These are phyloP conservation scores for Saxophila tyrrhenica DNA, from an alignment of 495 filamentous ascomycete genomes.

Conservation along the genomic window DNA sequence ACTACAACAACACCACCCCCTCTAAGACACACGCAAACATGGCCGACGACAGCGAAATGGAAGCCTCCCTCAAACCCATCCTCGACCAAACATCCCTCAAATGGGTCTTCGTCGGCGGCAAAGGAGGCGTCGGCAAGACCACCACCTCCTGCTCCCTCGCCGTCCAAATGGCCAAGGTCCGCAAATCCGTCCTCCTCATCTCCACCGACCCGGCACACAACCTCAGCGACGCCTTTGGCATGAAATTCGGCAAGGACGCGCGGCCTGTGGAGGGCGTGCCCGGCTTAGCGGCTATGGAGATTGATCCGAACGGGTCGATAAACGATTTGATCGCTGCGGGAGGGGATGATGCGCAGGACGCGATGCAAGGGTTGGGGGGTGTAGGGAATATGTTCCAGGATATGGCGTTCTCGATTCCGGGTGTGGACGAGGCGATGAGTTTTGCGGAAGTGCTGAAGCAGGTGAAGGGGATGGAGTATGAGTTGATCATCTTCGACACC, in stretches of 20 bases:
- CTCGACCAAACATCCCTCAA: slow-evolving; percentile 87
- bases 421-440: slow-evolving; percentile 98
- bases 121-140: slow-evolving; percentile 98
- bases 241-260: slow-evolving; percentile 99
- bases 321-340: slow-evolving; percentile 82
- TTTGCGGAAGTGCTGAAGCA: slow-evolving; percentile 98
- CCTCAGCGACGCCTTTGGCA: slow-evolving; percentile 91
- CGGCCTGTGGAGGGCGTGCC: slow-evolving; percentile 81
- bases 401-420: slow-evolving; percentile 70
- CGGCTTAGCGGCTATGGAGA: slow-evolving; percentile 98
- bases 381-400: slow-evolving; percentile 69
- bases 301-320: slow-evolving; percentile 96
- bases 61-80: slow-evolving; percentile 88
- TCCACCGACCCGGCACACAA: slow-evolving; percentile 99
- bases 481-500: slow-evolving; percentile 97
- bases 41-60: slow-evolving; percentile 41
- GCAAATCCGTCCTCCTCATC: slow-evolving; percentile 91
- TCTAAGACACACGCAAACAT: slow-evolving; percentile 2
- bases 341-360: slow-evolving; percentile 60
- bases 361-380: slow-evolving; percentile 49
- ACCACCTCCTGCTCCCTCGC: slow-evolving; percentile 96
- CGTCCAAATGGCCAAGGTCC: slow-evolving; percentile 93
- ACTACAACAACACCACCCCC: not conserved
- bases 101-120: slow-evolving; percentile 99
- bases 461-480: slow-evolving; percentile 98